Conservation (phyloP, 2,329 filamentous ascomycete genomes). For the Ophiostoma himal-ulmi region DNA sequence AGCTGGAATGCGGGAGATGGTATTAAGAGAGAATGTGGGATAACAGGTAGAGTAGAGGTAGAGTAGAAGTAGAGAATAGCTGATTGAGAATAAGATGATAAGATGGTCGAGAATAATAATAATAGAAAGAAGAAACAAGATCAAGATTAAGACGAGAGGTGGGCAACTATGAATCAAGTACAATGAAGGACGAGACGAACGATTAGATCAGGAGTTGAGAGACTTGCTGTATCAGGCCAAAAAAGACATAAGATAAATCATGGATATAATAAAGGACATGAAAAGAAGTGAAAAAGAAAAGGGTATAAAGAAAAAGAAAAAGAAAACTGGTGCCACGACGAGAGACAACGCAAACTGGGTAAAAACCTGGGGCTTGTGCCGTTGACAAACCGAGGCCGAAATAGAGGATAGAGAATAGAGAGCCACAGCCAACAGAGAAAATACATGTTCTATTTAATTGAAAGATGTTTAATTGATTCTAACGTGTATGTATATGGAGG, state of each 20-base stretch:
- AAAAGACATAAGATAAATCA: background rate
- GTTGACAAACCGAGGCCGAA: background rate
- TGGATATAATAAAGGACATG: background rate
- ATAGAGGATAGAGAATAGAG: background rate
- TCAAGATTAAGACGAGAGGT: background rate
- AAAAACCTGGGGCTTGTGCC: constrained; percentile 6
- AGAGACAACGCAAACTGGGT: constrained; percentile 7
- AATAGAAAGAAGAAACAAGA: background rate
- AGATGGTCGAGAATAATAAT: background rate
- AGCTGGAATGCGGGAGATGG: background rate
- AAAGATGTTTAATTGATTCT: background rate
- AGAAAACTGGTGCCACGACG: constrained; percentile 4
- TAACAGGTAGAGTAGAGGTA: background rate
- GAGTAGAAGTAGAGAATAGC: background rate
- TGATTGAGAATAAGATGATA: background rate
- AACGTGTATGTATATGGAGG: background rate
- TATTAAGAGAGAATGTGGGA: background rate
- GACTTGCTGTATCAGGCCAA: background rate
- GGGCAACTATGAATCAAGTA: constrained; percentile 1
- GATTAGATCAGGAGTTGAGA: background rate
- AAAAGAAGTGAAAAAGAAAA: constrained; percentile 8
- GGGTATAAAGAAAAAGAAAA: background rate
- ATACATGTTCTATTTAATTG: background rate
- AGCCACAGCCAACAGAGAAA: background rate
- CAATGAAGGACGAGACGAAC: constrained; percentile 1